Evolutionary conservation across 306 rosid species (phyloP), one percentile per base, ranked within the genome.

Genomic region (Citrullus mucosospermus): DNA sequence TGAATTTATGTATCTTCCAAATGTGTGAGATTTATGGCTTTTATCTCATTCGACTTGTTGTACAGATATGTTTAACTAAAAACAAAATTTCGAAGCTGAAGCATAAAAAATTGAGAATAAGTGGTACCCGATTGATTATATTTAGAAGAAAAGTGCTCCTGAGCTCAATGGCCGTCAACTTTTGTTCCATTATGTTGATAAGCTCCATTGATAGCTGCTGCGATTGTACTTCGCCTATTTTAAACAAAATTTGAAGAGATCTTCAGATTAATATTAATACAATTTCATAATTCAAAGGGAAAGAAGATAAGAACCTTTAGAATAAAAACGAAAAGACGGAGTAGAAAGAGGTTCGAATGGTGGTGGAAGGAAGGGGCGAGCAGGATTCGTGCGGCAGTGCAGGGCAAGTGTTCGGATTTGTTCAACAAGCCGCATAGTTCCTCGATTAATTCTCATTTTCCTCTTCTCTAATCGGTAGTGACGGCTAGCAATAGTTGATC

Each of bases 161-260:
- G 78, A 82, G 78, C 82, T 92, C 93, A 67, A 93, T 87, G 43
- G 88, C 90, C 6, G 84, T 81, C 36, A 92, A 61, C 80, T 93
- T 92, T 81, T 85, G 92, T 76, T 94, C 96, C 96, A 94, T 94
- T 38, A 90, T 88, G 20, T 84, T 86, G n/a, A 92, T 78, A 22
- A 94, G 84, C 60, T 88, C 86, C 56, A 84, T 62, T 0, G 96
- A 90, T 34, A 92, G 17, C 66, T 82, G 90, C 76, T 84, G 91
- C 78, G 90, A 81, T 75, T 83, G 85, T 79, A 80, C 67, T 75
- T 89, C 93, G 83, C 90, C 78, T 76, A 44, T 18, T 68, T 57
- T 14, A 28, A 30, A 56, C 51, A 39, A 50, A 25, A 18, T 81
- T 58, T 43, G 36, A 39, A 20, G 63, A 63, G 34, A 15, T 55